Conservation (phyloP, 2,329 filamentous ascomycete species). For the Emergomyces africanus region DNA sequence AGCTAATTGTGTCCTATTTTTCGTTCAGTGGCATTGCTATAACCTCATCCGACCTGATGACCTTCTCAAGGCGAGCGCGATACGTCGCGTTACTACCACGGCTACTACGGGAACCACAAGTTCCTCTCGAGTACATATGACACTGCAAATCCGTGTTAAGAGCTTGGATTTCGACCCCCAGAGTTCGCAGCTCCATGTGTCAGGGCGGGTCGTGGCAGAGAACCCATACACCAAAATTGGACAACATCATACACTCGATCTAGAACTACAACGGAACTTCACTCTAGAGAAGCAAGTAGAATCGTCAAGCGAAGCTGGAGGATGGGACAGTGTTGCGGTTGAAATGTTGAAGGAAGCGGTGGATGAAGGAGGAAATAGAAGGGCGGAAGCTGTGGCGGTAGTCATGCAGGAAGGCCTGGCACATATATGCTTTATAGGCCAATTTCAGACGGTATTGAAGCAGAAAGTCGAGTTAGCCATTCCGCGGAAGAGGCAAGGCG, state of each 20-base stretch:
- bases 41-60: conserved; percentile 58
- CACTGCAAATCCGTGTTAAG: conserved; percentile 52
- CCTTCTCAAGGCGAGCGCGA: conserved; percentile 50
- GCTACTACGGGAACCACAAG: conserved; percentile 45
- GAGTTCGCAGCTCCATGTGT: conserved; percentile 55
- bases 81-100: conserved; percentile 52
- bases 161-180: conserved; percentile 57
- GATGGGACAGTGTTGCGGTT: conserved; percentile 84
- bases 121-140: conserved; percentile 52
- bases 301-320: conserved; percentile 27
- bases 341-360: conserved; percentile 68
- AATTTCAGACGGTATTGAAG: conserved; percentile 37
- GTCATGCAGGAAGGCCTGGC: conserved; percentile 70
- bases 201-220: conserved; percentile 51
- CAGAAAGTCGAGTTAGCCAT: conserved; percentile 37
- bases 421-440: conserved; percentile 40
- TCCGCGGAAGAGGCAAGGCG: conserved; percentile 35
- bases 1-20: not conserved
- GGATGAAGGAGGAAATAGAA: conserved; percentile 53
- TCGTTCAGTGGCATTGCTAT: conserved; percentile 55
- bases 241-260: conserved; percentile 59
- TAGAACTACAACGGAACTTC: conserved; percentile 80
- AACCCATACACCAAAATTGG: conserved; percentile 56
- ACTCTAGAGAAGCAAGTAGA: conserved; percentile 67
- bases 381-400: conserved; percentile 74